A percentile compares a stretch with the other conserved stretches of the same genome.
phyloP scores from a whole-genome alignment of 164 flowering plant genomes.

The Magnolia kwangsiensis region DNA sequence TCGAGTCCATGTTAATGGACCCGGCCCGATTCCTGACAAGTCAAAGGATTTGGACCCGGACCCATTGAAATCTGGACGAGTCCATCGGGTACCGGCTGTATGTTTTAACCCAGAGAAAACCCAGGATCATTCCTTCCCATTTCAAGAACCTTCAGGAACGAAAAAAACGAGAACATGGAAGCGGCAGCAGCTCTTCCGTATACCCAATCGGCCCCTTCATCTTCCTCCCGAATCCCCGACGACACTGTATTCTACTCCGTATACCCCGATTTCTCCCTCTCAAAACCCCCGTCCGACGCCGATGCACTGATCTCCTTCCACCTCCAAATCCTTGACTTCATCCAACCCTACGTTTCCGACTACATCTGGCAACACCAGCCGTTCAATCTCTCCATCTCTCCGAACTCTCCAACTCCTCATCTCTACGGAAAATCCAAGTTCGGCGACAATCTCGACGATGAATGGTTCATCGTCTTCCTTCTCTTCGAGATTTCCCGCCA shows the following conservation, averaged over 20 bases:
- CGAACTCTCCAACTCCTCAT: constrained; percentile 30
- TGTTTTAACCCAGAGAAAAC: too few species aligned
- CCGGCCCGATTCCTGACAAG: too few species aligned
- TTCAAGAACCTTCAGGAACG: neutral
- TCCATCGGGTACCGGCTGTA: too few species aligned
- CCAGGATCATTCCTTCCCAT: neutral
- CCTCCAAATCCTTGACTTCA: constrained; percentile 48
- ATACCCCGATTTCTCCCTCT: constrained; percentile 50
- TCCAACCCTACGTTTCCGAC: constrained; percentile 45
- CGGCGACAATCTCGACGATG: constrained; percentile 92
- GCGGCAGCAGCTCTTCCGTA: neutral
- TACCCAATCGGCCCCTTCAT: neutral
- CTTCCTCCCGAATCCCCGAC: constrained; percentile 40
- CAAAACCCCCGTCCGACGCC: constrained; percentile 7
- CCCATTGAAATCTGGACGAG: too few species aligned
- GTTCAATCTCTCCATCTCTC: constrained; percentile 53
- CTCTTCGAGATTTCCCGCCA: constrained; percentile 47
- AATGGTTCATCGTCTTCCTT: constrained; percentile 86
- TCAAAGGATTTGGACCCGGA: too few species aligned
- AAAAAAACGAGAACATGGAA: neutral
- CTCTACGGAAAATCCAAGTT: constrained; percentile 67
- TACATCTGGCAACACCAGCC: constrained; percentile 93
- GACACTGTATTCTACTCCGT: constrained; percentile 75
- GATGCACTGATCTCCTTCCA: constrained; percentile 56
- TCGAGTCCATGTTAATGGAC: too few species aligned